Conservation (phyloP, 345 rosid genomes). For the Hevea brasiliensis region DNA sequence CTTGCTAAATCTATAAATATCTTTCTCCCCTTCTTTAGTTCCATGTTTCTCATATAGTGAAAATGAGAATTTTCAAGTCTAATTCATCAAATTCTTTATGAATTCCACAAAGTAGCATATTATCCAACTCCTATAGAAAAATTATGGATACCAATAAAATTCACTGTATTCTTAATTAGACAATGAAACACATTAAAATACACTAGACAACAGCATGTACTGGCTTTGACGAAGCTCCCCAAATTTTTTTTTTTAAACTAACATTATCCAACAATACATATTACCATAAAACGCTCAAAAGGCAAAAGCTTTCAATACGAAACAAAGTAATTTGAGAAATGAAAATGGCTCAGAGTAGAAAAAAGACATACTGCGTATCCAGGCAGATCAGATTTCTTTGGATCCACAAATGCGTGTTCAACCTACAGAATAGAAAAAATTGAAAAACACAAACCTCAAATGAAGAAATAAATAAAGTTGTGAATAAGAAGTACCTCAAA, state of each 20-base stretch:
- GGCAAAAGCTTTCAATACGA: not conserved
- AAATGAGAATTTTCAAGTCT: not conserved
- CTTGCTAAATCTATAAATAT: too few species aligned
- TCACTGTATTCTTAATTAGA: not conserved
- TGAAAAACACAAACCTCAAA: not conserved
- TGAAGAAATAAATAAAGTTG: not conserved
- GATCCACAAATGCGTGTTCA: not conserved
- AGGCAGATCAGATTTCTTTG: slow-evolving; percentile 26
- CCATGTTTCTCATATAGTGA: too few species aligned
- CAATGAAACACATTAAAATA: not conserved
- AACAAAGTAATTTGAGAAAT: not conserved
- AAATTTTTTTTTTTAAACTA: too few species aligned
- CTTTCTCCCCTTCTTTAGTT: too few species aligned
- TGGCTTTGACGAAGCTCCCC: too few species aligned
- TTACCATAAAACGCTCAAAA: not conserved
- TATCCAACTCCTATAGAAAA: not conserved
- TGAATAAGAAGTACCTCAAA: slow-evolving; percentile 43
- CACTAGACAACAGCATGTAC: not conserved
- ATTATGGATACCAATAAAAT: not conserved
- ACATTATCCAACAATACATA: not conserved
- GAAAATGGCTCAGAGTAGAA: not conserved
- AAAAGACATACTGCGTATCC: slow-evolving; percentile 29
- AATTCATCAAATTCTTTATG: not conserved
- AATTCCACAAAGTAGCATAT: not conserved
- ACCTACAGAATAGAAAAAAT: slow-evolving; percentile 16